Base-by-base conservation (phyloP, 2,329 filamentous ascomycete species). In the Curvularia lunata region DNA sequence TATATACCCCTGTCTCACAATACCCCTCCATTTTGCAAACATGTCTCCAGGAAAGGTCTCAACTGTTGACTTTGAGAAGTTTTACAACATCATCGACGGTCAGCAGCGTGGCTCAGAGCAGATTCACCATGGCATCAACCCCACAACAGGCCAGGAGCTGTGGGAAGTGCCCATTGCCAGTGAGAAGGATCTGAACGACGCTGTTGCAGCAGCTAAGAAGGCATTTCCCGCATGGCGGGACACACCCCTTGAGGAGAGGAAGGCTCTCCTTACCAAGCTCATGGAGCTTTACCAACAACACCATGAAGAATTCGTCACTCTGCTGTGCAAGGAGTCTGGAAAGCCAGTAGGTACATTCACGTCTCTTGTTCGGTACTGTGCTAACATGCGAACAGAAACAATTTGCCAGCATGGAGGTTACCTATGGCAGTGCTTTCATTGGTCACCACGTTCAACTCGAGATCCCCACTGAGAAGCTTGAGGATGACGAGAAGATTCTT, bases 31-130 rank as follows among this genome's bases (percentile, higher is more conserved):
- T 48, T 8, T 50, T 48, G 43, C 62, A 48, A 78, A 52, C 63
- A 82, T 81, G 80, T 80, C 79, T 74, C 78, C 79, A 32, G 77
- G 75, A 59, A 80, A 80, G 62, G 73, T 78, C 18, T 73, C 74
- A 48, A 71, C 63, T 43, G 58, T 76, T 58, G 68, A 78, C 32
- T 78, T 77, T 56, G 71, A 78, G 60, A 81, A 76, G 43, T 85
- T 83, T 68, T 76, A 78, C 58, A 86, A 85, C 74, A 77, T 83
- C 53, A 80, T 85, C 62, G 78, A 84, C 61, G 83, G 82, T 56
- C 73, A 83, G 70, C 70, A 81, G 58, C 75, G 76, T 18, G 70
- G 77, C 18, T 82, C 81, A 1, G 63, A 75, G 25, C 62, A 73
- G 48, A 68, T 78, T 52, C 79, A 82, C 53, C 78, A 80, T 64